Base-by-base conservation (phyloP, 768 basidiomycete species). In the Pleurotus giganteus region DNA sequence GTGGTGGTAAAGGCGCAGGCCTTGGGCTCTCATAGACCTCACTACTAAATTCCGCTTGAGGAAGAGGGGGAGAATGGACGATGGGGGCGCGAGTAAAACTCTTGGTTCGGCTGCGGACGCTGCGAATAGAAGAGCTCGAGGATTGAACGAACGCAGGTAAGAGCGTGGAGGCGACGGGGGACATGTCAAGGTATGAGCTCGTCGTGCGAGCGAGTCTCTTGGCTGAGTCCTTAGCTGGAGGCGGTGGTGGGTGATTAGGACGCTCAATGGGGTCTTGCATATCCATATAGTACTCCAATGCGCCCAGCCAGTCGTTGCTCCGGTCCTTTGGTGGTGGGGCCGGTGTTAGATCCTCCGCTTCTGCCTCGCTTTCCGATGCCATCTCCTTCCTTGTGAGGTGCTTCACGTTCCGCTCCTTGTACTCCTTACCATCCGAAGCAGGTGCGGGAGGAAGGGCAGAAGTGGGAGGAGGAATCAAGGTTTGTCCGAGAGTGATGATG, bases 181-280 rank as follows among this genome's bases (percentile, higher is more conserved):
- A 32, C 46, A 47, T 47, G 29, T 47, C 46, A 1, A 47, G 46
- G 46, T 47, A 47, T n/a, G 46, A 47, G 24, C 19, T 41, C n/a
- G 39, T 17, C 34, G 34, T n/a, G n/a, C 34, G n/a, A n/a, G 34
- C 34, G 9, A 11, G 9, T 41, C 7, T 17, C 13, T 47, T 2
- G 15, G n/a, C 31, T 47, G 46, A 21, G 2, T 4, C n/a, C 17
- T 47, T 27, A 13, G 23, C 8, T 13, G 46, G 3, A 47, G 46
- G 46, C 11, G 46, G 46, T 6, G 46, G 26, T 13, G 46, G 46
- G 23, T 47, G 46, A 8, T n/a, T 32, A 1, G 46, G 46, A 5
- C 46, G 46, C n/a, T 47, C 46, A 17, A 47, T 47, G 15, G 46
- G 46, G 24, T 47, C 46, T 28, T 47, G 46, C 46, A 47, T 47